phyloP scores from a whole-genome alignment of 2,329 filamentous ascomycete species.

The Colletotrichum tabaci region DNA sequence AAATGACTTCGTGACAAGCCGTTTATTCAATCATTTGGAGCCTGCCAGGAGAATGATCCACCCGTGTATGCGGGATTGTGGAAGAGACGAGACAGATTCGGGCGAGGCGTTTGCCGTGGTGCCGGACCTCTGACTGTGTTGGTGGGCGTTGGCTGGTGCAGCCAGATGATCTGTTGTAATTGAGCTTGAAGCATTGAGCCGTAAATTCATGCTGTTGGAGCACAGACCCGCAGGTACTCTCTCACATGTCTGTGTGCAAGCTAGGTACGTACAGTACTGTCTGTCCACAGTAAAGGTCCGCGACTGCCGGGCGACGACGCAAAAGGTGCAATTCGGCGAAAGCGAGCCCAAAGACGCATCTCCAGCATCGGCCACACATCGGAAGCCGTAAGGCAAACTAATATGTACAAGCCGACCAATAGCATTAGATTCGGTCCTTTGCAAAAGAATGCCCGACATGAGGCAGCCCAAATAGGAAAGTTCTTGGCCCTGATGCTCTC shows the following conservation, averaged over 20 bases:
- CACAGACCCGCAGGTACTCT: background rate
- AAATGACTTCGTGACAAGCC: constrained; percentile 14
- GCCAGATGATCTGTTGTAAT: constrained; percentile 26
- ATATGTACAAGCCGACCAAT: constrained; percentile 16
- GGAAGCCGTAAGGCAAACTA: constrained; percentile 1
- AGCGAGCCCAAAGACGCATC: background rate
- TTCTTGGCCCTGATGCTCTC: constrained; percentile 4
- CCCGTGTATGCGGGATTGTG: constrained; percentile 9
- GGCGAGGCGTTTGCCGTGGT: constrained; percentile 21
- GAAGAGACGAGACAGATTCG: constrained; percentile 22
- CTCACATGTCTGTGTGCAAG: background rate
- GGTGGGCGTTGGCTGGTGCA: constrained; percentile 18
- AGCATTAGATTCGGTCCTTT: constrained; percentile 24
- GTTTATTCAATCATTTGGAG: constrained; percentile 15
- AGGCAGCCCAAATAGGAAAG: constrained; percentile 1
- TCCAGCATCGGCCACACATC: background rate
- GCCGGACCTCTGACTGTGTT: constrained; percentile 11
- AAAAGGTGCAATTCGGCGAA: too few species aligned
- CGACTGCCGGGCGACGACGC: too few species aligned
- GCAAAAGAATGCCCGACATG: constrained; percentile 14
- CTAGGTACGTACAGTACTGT: background rate
- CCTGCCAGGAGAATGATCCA: constrained; percentile 5
- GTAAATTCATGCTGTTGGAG: constrained; percentile 19
- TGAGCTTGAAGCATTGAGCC: constrained; percentile 12
- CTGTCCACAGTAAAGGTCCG: too few species aligned